Evolutionary conservation across 768 basidiomycete genomes (phyloP), one percentile per base, ranked within the genome.

Genomic region (Infundibulicybe gibba): DNA sequence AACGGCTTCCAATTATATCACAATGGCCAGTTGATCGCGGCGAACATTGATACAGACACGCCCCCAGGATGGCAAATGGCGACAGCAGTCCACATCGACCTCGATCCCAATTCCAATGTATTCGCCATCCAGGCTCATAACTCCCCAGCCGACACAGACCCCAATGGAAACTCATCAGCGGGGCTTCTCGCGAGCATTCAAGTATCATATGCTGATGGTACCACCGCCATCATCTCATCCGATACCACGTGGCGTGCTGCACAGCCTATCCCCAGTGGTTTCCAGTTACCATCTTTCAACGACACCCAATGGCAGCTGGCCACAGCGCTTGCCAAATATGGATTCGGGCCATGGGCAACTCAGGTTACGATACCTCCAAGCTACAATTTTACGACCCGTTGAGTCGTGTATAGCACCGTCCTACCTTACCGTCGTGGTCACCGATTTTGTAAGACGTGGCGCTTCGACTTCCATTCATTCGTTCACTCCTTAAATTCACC

Each of bases 101-200:
- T 65, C 17, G 44, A 44, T 3, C 16, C 54, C 1, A 43, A 42
- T 8, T 52, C 54, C 11, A 55, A 54, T 20, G 48, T 61, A 6
- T 66, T 68, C 25, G 64, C 63, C 3, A 43, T 66, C 20, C 52
- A 50, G 12, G 66, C 57, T 4, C 64, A 59, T n/a, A 66, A 66
- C 40, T 47, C 46, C 3, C 8, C 8, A 4, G 3, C 25, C 25
- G 40, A 54, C n/a, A 32, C 49, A 16, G 59, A 53, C 30, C 49
- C 52, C 15, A 48, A 44, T 13, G 53, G 56, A 16, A 60, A 60
- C 25, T 44, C 53, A 2, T 58, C 64, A 6, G 66, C 64, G 2
- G 65, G 61, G 2, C 48, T 64, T 30, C 55, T 66, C 37, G 54
- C 58, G 12, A 47, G 61, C 8, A 58, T 61, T 10, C 52, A 52